Base-by-base conservation (phyloP, 345 rosid genomes). In the Citrus trifoliata region DNA sequence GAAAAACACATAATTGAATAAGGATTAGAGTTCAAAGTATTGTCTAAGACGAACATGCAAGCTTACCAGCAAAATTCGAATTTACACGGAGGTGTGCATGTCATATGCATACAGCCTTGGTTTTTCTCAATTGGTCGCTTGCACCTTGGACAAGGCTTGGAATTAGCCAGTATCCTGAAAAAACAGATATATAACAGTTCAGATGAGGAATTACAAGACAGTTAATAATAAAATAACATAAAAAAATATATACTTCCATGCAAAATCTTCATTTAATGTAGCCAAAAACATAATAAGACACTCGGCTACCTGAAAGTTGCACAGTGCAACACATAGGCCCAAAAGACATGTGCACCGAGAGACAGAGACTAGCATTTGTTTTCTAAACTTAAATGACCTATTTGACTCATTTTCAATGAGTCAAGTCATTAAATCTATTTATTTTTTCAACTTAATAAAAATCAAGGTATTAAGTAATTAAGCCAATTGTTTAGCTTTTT, bases 51-150 rank as follows among this genome's bases (percentile, higher is more conserved):
- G n/a, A 51, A 30, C 65, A 48, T 10, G 59, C 61, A 42, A 79
- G 66, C 90, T 86, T 86, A 90, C 97, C 97, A 90, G 83, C 94
- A 90, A 80, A 92, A 92, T 76, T 90, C 93, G 71, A 83, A 90
- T 89, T 89, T 90, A 83, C 97, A 93, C 28, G 95, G 95, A 42
- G 97, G 97, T 14, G 90, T 92, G 87, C 97, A 93, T 33, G 95
- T 91, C 81, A 93, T 90, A 80, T 93, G 98, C 97, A 92, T 93
- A 85, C 98, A 93, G 33, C 96, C 94, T 79, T 92, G 96, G 82
- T 92, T 90, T 79, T 92, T 92, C 84, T 90, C 96, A 79, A 92
- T 92, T 10, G 96, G 96, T 53, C 94, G 85, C 83, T 90, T 92
- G 86, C 96, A 90, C 81, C 83, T 90, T 40, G 96, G 96, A 83